Percentiles rank a stretch among this genome's conserved stretches.
phyloP scores from a whole-genome alignment of 768 basidiomycete species.

The Boletales sp. region DNA sequence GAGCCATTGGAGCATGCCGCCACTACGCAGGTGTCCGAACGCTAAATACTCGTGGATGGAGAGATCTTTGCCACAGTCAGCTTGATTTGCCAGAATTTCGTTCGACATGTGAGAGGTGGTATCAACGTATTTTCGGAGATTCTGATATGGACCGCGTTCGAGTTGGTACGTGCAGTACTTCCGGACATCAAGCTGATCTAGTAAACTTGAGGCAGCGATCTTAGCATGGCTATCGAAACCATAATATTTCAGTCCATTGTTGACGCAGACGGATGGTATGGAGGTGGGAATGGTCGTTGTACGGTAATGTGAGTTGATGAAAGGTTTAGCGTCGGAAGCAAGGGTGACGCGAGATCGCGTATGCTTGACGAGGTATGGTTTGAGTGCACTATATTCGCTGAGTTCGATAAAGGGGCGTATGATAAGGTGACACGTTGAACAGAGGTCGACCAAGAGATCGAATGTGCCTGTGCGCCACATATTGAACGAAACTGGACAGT shows the following conservation, averaged over 20 bases:
- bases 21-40: constrained; percentile 44
- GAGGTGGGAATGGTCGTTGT: constrained; percentile 7
- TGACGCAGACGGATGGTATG: constrained; percentile 20
- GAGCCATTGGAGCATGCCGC: constrained; percentile 44
- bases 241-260: constrained; percentile 31
- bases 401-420: constrained; percentile 7
- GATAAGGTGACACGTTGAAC: constrained; percentile 6
- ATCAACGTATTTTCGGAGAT: constrained; percentile 34
- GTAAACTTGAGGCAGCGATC: constrained; percentile 11
- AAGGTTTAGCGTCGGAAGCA: constrained; percentile 22
- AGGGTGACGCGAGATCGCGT: constrained; percentile 18
- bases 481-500: constrained; percentile 35
- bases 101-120: constrained; percentile 42
- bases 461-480: constrained; percentile 44
- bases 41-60: constrained; percentile 43
- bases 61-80: constrained; percentile 36
- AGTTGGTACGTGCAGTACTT: constrained; percentile 33
- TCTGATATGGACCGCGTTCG: constrained; percentile 28
- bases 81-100: constrained; percentile 39
- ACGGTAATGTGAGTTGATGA: constrained; percentile 11
- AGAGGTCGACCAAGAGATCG: constrained; percentile 35
- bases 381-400: constrained; percentile 7
- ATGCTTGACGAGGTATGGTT: constrained; percentile 11
- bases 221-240: constrained; percentile 26
- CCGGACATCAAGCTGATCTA: constrained; percentile 11